Base-by-base conservation (phyloP, 2,329 filamentous ascomycete genomes). In the Aulographum hederae region DNA sequence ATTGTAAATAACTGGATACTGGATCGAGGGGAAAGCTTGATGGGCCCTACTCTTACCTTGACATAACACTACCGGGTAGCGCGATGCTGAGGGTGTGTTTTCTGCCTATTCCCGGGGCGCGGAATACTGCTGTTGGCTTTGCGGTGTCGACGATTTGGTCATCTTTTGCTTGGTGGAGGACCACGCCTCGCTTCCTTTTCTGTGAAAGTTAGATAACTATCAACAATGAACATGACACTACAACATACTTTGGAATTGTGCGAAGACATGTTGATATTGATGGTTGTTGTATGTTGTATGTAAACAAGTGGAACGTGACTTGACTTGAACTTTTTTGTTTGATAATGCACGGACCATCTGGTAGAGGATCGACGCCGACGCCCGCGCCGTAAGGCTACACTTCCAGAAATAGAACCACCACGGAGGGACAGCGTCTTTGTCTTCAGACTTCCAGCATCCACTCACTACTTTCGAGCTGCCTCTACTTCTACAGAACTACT, bases 1-100 rank as follows among this genome's bases (percentile, higher is more conserved):
- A 28, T 20, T n/a, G n/a, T n/a, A n/a, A n/a, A n/a, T n/a, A n/a
- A n/a, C n/a, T n/a, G n/a, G n/a, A n/a, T n/a, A n/a, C n/a, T n/a
- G n/a, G 26, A 34, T 6, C 14, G 14, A n/a, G 20, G 19, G 13
- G 5, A n/a, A 16, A 18, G 5, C 6, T 14, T 20, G 6, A 6
- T 33, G 23, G 8, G 27, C 17, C 19, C 23, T 15, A 4, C 5
- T 52, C 60, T 37, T 57, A 82, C 78, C 78, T 79, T 35, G 72
- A 63, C 34, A 86, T 65, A 28, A 89, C 70, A 47, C 78, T 86
- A 20, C 76, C 78, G 1, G 81, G 78, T 18, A 91, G 54, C 3
- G 81, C 81, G 20, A 89, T 64, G 26, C 76, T 85, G 13, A 89
- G 49, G 0, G 81, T 89, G 65, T 76, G 79, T 21, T 67, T 57